These are phyloP conservation scores for Suillus americanus DNA, from an alignment of 768 basidiomycete species.

Conservation along the genomic window DNA sequence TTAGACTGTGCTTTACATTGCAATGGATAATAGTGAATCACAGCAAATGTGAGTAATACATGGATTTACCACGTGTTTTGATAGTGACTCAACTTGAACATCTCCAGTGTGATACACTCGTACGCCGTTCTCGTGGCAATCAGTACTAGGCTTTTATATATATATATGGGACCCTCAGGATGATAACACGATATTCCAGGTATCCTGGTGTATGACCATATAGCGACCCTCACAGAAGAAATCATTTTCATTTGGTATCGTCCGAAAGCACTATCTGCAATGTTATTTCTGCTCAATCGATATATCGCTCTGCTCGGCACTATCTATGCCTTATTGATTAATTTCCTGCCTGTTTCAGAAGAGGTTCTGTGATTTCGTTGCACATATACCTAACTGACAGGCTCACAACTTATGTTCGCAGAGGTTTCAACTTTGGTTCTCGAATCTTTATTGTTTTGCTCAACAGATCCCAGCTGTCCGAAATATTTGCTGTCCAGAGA, in stretches of 20 bases:
- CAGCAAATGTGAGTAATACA: not conserved
- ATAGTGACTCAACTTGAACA: not conserved
- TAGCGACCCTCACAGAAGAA: constrained; percentile 35
- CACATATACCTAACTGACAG: not conserved
- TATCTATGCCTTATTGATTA: constrained; percentile 28
- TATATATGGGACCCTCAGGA: not conserved
- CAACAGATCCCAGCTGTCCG: constrained; percentile 35
- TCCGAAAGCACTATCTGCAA: constrained; percentile 37
- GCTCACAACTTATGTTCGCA: not conserved
- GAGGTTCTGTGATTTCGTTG: not conserved
- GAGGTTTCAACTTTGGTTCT: constrained; percentile 2
- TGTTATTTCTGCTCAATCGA: constrained; percentile 50
- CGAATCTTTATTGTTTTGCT: not conserved
- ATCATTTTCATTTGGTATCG: constrained; percentile 45
- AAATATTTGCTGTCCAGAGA: constrained; percentile 41
- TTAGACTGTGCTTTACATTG: not conserved
- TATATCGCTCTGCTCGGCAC: constrained; percentile 47
- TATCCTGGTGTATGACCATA: constrained; percentile 30
- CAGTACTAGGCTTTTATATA: constrained; percentile 1
- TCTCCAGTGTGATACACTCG: constrained; percentile 2
- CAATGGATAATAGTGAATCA: not conserved
- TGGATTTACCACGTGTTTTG: not conserved
- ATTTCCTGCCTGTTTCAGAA: constrained; percentile 21
- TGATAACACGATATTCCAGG: constrained; percentile 14
- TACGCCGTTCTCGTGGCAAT: constrained; percentile 1